Percentiles rank a stretch among this genome's conserved stretches.
Conservation (phyloP, 768 basidiomycete genomes). For the Pisolithus sp. region DNA sequence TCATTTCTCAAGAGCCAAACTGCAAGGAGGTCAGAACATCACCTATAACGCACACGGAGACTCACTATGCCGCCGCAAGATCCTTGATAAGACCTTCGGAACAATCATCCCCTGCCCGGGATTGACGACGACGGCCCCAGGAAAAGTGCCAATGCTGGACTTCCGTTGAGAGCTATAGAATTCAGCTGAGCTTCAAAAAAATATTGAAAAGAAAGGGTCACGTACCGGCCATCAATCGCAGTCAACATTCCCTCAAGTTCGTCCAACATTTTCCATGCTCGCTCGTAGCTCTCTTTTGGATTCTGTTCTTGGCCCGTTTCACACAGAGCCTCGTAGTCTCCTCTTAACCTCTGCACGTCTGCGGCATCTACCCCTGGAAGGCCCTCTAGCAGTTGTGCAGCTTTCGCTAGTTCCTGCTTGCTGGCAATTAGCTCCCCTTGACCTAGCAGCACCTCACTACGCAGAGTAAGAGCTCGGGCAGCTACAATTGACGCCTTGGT, state of each 20-base stretch:
- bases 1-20: conserved; percentile 66
- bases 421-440: conserved; percentile 57
- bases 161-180: conserved; percentile 34
- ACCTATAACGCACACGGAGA: conserved; percentile 6
- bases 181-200: conserved; percentile 2
- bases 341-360: conserved; percentile 49
- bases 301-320: conserved; percentile 32
- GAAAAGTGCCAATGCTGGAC: conserved; percentile 34
- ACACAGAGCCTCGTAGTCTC: conserved; percentile 37
- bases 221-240: conserved; percentile 48
- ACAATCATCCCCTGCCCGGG: conserved; percentile 44
- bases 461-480: conserved; percentile 58
- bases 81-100: conserved; percentile 52
- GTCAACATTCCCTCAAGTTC: conserved; percentile 54
- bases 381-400: conserved; percentile 39
- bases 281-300: conserved; percentile 48
- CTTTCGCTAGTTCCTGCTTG: conserved; percentile 44
- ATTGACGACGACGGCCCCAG: conserved; percentile 15
- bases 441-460: conserved; percentile 65
- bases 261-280: conserved; percentile 52
- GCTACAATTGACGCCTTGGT: conserved; percentile 60
- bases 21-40: conserved; percentile 18
- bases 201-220: background rate
- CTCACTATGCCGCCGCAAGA: conserved; percentile 68
- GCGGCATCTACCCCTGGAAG: conserved; percentile 52